phyloP scores from a whole-genome alignment of 1,284 basidiomycete species.

The Neotropicomus parvogracilis region DNA sequence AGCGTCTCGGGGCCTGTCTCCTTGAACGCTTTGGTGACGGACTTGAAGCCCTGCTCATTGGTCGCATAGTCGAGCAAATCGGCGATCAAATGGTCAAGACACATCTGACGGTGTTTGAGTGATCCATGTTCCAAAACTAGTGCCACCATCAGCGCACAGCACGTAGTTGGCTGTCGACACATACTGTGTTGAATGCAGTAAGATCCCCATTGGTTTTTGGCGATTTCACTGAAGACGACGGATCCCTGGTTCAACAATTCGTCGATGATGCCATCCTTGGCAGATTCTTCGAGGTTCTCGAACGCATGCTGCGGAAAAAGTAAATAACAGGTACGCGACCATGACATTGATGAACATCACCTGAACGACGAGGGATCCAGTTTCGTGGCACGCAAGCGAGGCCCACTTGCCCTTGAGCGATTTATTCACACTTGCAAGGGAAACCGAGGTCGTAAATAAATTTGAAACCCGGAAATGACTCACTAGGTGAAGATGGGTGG shows the following conservation, averaged over 20 bases:
- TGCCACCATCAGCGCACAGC: constrained; percentile 7
- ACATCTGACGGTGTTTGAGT: constrained; percentile 63
- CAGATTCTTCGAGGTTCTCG: constrained; percentile 76
- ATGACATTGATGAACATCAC: constrained; percentile 39
- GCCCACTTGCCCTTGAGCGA: constrained; percentile 83
- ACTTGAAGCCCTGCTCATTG: constrained; percentile 79
- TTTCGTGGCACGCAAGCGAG: constrained; percentile 81
- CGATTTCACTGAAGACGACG: constrained; percentile 65
- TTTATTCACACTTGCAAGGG: constrained; percentile 64
- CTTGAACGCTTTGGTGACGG: constrained; percentile 77
- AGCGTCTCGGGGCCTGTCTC: constrained; percentile 73
- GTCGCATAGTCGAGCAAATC: constrained; percentile 73
- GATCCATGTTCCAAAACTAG: constrained; percentile 72
- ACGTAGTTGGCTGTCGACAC: constrained; percentile 24
- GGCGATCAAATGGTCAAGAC: constrained; percentile 66
- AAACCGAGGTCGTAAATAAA: constrained; percentile 6
- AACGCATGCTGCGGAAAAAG: constrained; percentile 65
- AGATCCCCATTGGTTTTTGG: constrained; percentile 81
- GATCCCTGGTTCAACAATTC: constrained; percentile 72
- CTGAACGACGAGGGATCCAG: constrained; percentile 79
- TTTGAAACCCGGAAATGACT: constrained; percentile 23
- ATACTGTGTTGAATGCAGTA: constrained; percentile 80
- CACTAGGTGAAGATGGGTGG: constrained; percentile 82
- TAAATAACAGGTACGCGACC: constrained; percentile 8
- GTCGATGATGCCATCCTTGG: constrained; percentile 77